Base-by-base conservation (phyloP, 495 filamentous ascomycete genomes). In the Aspergillus bridgeri region DNA sequence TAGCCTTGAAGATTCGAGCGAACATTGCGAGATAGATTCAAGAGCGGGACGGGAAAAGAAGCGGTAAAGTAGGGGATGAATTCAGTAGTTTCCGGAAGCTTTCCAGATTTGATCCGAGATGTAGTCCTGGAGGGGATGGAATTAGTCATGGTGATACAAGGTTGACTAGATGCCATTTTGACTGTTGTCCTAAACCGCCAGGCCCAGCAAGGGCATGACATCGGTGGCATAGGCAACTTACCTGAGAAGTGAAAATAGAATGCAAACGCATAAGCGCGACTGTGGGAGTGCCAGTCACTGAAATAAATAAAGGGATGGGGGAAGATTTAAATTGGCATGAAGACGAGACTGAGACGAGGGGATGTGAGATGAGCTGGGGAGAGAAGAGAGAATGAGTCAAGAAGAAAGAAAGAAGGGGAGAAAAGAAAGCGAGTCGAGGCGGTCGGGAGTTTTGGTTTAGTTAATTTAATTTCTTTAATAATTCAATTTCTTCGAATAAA, bases 91-190 rank as follows among this genome's bases (percentile, higher is more conserved):
- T 64, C 82, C 83, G 63, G 84, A 87, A 74, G 94, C 87, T 84
- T 96, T 96, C 94, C 94, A 98, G 81, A 98, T 86, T 81, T 98
- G 94, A 84, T 96, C 92, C 89, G 91, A 96, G 81, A 96, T 89
- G 81, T 96, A 96, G 83, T 96, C 91, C 91, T 94, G 69, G 53
- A 60, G 56, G 43, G 60, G 18, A 21, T 2, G 20, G 9, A 19
- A 19, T 46, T 54, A 50, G 21, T 23, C 24, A 50, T 50, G 7
- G 15, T 50, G 48, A 27, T 50, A 23, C 48, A 50, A 38, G 33
- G 33, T 38, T 38, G 6, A 15, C 33, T 38, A 2, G 33, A 38
- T 17, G 3, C 5, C 20, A 25, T n/a, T 49, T 27, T 13, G 6
- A 7, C 47, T 24, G 13, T 60, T 50, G 63, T 56, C 50, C 56